Evolutionary conservation across 2,329 filamentous ascomycete species (phyloP), one percentile per base, ranked within the genome.

Genomic region (Tolypocladium album): DNA sequence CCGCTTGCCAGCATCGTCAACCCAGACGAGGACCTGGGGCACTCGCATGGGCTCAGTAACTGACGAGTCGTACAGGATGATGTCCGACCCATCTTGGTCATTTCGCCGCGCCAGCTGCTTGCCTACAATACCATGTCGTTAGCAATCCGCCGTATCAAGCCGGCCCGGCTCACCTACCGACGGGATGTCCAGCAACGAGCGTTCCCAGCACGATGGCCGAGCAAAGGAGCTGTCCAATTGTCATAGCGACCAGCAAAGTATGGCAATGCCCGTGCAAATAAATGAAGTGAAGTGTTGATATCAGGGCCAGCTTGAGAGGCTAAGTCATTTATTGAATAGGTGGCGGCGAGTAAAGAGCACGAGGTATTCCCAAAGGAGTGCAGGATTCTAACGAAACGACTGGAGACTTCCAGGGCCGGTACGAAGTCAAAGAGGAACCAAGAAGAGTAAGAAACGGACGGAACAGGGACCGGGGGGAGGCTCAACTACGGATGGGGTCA

Each of bases 21-120:
- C 82, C 71, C 82, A 88, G 66, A 88, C 78, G 36, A 85, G 77
- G 57, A 81, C 75, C 61, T 80, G 74, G 7, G 78, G 75, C 12
- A 75, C 64, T 45, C 78, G 73, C 45, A 76, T 79, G 15, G 76
- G 70, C 39, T 68, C 68, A 53, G 74, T 71, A 55, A 75, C 65
- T 12, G 71, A 66, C 13, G 72, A 67, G 62, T 75, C 71, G 4
- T 72, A 72, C n/a, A 75, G 64, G 4, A 75, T 74, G 55, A 71
- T 66, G 59, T 62, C 68, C 59, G 36, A 31, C 27, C 24, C 56
- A 58, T 56, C 47, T 27, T 12, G 7, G 22, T 5, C 31, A 15
- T 31, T 36, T 45, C 27, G 40, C 22, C 39, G 55, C 40, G 17
- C 22, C 3, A 34, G 55, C 39, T 40, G 24, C 40, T 12, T 45